phyloP scores from a whole-genome alignment of 1,139 yeast genomes.

The Yamadazyma atlantica region DNA sequence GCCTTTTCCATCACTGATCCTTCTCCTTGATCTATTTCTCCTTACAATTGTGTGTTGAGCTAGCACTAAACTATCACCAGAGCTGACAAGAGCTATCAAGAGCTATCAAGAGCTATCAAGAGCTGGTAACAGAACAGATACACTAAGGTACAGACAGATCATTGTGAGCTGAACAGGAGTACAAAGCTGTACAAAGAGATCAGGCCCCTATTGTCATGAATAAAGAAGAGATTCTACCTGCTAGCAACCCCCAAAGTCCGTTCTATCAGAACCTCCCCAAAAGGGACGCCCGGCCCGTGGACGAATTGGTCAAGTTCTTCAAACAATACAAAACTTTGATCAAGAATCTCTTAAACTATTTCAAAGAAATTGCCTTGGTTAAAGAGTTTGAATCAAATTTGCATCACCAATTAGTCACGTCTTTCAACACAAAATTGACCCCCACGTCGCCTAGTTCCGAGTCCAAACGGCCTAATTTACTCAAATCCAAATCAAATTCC shows the following conservation, averaged over 20 bases:
- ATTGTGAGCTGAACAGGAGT: no score
- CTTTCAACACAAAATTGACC: conserved; percentile 18
- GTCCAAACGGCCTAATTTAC: conserved; percentile 30
- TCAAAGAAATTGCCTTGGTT: conserved; percentile 61
- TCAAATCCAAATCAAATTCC: conserved; percentile 31
- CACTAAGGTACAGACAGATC: no score
- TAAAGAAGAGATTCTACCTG: conserved; percentile 36
- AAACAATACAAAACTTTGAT: conserved; percentile 71
- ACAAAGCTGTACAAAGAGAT: no score
- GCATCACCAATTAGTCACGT: conserved; percentile 58
- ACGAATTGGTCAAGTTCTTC: conserved; percentile 55
- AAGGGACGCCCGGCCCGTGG: conserved; percentile 47
- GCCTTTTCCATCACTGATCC: no score
- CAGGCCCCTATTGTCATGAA: conserved; percentile 1
- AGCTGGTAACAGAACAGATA: not conserved
- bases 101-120: not conserved
- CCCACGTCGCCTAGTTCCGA: conserved; percentile 2
- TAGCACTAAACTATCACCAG: no score
- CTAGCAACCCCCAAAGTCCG: conserved; percentile 38
- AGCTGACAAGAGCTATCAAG: no score
- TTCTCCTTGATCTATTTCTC: no score
- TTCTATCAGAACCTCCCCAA: conserved; percentile 41
- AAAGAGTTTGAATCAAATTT: conserved; percentile 70
- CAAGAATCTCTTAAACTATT: conserved; percentile 59
- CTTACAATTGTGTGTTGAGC: no score